Evolutionary conservation across 2,329 filamentous ascomycete species (phyloP).

Genomic region (Lecanosticta acicola): DNA sequence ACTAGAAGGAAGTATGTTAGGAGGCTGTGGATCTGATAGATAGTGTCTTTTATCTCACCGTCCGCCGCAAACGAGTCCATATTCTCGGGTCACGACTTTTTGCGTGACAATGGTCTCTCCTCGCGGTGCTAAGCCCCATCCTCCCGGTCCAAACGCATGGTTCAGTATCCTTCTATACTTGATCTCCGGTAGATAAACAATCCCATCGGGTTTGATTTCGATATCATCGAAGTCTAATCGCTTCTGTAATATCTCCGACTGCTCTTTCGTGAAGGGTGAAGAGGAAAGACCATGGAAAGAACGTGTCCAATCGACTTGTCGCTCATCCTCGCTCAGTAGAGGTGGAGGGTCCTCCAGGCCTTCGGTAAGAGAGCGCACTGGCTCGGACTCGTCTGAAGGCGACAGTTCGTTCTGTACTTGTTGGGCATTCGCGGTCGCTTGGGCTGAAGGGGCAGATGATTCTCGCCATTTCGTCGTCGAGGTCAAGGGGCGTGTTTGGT

Average conservation of each 20-base stretch:
- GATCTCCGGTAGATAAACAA: slow-evolving; percentile 94
- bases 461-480: slow-evolving; percentile 21
- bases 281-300: slow-evolving; percentile 76
- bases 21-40: not conserved
- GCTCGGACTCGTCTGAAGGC: slow-evolving; percentile 18
- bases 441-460: slow-evolving; percentile 8
- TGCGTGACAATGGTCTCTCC: slow-evolving; percentile 80
- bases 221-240: slow-evolving; percentile 69
- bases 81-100: slow-evolving; percentile 79
- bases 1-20: slow-evolving; percentile 43
- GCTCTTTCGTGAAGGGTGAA: slow-evolving; percentile 64
- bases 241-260: slow-evolving; percentile 61
- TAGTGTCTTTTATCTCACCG: slow-evolving; percentile 54
- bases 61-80: slow-evolving; percentile 81
- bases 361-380: slow-evolving; percentile 41
- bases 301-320: slow-evolving; percentile 70
- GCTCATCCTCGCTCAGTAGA: slow-evolving; percentile 43
- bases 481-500: slow-evolving; percentile 20
- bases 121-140: slow-evolving; percentile 87
- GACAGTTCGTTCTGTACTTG: slow-evolving; percentile 18
- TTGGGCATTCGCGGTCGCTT: slow-evolving; percentile 14
- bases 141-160: slow-evolving; percentile 84
- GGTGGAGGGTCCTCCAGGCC: slow-evolving; percentile 50
- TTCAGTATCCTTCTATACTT: slow-evolving; percentile 93
- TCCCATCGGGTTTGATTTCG: slow-evolving; percentile 95